Base-by-base conservation (phyloP, 805 yeast genomes). In the Blastobotrys robertii region DNA sequence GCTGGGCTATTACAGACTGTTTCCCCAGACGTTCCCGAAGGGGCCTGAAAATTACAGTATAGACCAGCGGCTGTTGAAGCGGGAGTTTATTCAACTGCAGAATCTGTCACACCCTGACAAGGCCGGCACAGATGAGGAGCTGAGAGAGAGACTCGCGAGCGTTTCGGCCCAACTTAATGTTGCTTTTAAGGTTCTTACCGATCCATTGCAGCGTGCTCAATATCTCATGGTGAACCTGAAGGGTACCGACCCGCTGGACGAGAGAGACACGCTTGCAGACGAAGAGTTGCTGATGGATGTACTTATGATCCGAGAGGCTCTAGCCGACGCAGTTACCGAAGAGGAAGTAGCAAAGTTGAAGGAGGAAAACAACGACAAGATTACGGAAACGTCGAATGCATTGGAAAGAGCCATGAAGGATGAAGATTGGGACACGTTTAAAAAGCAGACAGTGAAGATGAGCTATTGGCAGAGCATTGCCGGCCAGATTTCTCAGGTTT, bases 391-490 rank as follows among this genome's bases (percentile, higher is more conserved):
- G 2, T 79, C 74, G 45, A 46, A 53, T 1, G 53, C 45, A 6
- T 62, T 90, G 39, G 69, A 69, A 2, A 49, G 59, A 5, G 69
- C 81, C 2, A 76, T 80, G 51, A 52, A 53, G 1, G 25, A 54
- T 2, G 46, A 67, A n/a, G 70, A 79, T 38, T 76, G 77, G 67
- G 74, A 76, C 8, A 54, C 60, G 1, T 81, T 90, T 10, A 77
- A 81, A 40, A 62, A 72, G 42, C 78, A 77, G 46, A 80, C 94
- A 1, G 74, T 86, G 16, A 74, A 74, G 49, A 64, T 90, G 48
- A 84, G 84, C 59, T 90, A 87, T 58, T 87, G 95, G 94, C 69
- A 70, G 39, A 88, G 84, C 56, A 76, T 90, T 30, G 76, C 76
- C 39, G 72, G 72, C 34, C 86, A 85, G 4, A 71, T 87, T 36